A percentile compares a stretch with the other conserved stretches of the same genome.
Conservation (phyloP, 495 filamentous ascomycete species). For the Symbiotaphrina buchneri region DNA sequence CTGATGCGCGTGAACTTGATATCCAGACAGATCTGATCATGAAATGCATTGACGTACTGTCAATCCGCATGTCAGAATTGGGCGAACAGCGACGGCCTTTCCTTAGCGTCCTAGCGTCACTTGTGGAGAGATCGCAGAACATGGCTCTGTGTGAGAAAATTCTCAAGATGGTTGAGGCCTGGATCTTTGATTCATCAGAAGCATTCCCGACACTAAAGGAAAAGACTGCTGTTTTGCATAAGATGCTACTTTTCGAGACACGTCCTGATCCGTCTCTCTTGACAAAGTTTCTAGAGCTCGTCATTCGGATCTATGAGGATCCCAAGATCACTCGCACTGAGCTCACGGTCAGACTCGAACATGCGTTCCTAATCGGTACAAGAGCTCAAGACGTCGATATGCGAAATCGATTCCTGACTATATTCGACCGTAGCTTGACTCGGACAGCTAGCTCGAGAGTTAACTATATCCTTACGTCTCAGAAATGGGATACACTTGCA, state of each 20-base stretch:
- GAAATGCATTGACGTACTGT: slow-evolving; percentile 81
- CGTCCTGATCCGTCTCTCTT: slow-evolving; percentile 61
- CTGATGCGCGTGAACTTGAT: slow-evolving; percentile 57
- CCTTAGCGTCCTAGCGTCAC: slow-evolving; percentile 75
- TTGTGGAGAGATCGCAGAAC: slow-evolving; percentile 85
- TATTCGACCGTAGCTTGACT: slow-evolving; percentile 81
- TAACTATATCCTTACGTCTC: slow-evolving; percentile 70
- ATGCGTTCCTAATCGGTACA: slow-evolving; percentile 91
- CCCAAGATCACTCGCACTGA: slow-evolving; percentile 87
- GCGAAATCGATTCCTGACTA: slow-evolving; percentile 85
- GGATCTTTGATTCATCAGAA: slow-evolving; percentile 86
- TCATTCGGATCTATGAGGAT: slow-evolving; percentile 94
- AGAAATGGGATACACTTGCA: slow-evolving; percentile 89
- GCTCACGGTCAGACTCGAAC: slow-evolving; percentile 86
- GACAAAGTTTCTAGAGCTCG: slow-evolving; percentile 79
- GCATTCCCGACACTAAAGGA: slow-evolving; percentile 93
- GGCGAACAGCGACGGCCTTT: slow-evolving; percentile 82
- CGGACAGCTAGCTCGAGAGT: slow-evolving; percentile 68
- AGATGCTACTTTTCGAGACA: slow-evolving; percentile 90
- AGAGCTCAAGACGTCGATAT: slow-evolving; percentile 88
- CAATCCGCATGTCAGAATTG: slow-evolving; percentile 80
- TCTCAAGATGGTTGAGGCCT: slow-evolving; percentile 76
- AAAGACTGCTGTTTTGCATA: slow-evolving; percentile 88
- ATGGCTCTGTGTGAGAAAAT: slow-evolving; percentile 74
- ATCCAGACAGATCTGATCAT: slow-evolving; percentile 72